Percentiles rank a stretch among this genome's conserved stretches.
Conservation (phyloP, 2,329 filamentous ascomycete species). For the Tolypocladium sp. region DNA sequence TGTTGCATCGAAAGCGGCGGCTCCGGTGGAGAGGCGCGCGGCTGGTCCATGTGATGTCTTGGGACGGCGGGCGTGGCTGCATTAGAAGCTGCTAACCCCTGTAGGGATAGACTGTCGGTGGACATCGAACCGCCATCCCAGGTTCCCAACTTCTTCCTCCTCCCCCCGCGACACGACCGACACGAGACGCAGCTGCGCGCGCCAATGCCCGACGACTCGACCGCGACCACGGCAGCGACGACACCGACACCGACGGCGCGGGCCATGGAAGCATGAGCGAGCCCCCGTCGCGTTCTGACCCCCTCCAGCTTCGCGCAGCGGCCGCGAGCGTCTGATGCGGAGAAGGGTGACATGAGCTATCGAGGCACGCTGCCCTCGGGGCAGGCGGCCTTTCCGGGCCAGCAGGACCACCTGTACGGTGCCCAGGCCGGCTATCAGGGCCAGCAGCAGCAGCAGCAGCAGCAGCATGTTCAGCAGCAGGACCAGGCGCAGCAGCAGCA, state of each 20-base stretch:
- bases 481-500: slow-evolving; percentile 12
- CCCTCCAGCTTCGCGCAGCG: neutral
- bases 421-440: slow-evolving; percentile 13
- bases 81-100: slow-evolving; percentile 5
- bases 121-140: slow-evolving; percentile 4
- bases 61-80: slow-evolving; percentile 2
- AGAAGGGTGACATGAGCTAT: slow-evolving; percentile 24
- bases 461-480: slow-evolving; percentile 13
- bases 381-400: slow-evolving; percentile 17
- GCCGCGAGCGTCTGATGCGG: slow-evolving; percentile 8
- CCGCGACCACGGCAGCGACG: neutral
- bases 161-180: neutral
- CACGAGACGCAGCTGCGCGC: slow-evolving; percentile 1
- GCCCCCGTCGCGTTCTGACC: neutral
- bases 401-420: slow-evolving; percentile 16
- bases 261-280: slow-evolving; percentile 2
- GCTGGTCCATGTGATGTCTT: neutral
- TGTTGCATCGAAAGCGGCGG: neutral
- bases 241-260: neutral
- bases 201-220: neutral
- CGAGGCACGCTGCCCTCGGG: slow-evolving; percentile 19
- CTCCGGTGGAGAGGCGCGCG: neutral
- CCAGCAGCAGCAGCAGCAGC: slow-evolving; percentile 14
- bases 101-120: slow-evolving; percentile 1
- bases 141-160: slow-evolving; percentile 4